phyloP scores from a whole-genome alignment of 1,284 basidiomycete species.

The Ganoderma lingzhi region DNA sequence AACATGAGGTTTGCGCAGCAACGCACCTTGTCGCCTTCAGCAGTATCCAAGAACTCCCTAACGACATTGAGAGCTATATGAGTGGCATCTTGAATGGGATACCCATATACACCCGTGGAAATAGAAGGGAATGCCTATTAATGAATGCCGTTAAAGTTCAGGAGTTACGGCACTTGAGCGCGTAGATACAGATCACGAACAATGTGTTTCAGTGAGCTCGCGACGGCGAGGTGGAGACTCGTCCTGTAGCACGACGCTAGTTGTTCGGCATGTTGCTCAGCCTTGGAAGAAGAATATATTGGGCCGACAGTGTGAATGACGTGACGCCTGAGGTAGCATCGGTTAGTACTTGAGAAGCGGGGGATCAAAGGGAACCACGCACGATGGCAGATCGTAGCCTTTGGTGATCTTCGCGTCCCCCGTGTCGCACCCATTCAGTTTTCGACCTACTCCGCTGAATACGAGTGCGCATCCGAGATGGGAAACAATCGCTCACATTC shows the following conservation, averaged over 20 bases:
- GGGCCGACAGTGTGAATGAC: conserved; percentile 95
- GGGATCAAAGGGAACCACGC: conserved; percentile 32
- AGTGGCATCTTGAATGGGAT: conserved; percentile 78
- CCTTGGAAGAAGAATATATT: conserved; percentile 60
- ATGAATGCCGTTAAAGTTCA: conserved; percentile 22
- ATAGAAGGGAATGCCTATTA: conserved; percentile 81
- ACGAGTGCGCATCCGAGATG: conserved; percentile 6
- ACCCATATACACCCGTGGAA: conserved; percentile 84
- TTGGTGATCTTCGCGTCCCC: conserved; percentile 88
- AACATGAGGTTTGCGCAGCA: not conserved
- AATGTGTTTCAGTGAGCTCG: conserved; percentile 69
- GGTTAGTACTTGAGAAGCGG: not conserved
- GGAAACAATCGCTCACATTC: conserved; percentile 64
- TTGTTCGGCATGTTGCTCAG: conserved; percentile 56
- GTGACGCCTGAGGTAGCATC: conserved; percentile 54
- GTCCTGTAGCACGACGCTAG: conserved; percentile 80
- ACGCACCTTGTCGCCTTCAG: conserved; percentile 57
- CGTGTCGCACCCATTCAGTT: conserved; percentile 79
- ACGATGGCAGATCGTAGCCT: conserved; percentile 79
- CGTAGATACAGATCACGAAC: conserved; percentile 48
- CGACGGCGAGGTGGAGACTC: conserved; percentile 69
- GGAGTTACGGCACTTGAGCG: not conserved
- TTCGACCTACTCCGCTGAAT: conserved; percentile 53
- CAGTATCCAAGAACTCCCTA: conserved; percentile 65
- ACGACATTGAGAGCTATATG: conserved; percentile 70